Percentiles rank a stretch among this genome's conserved stretches.
These are phyloP conservation scores for Akanthomyces lecanii DNA, from an alignment of 2,329 filamentous ascomycete genomes.

Conservation along the genomic window DNA sequence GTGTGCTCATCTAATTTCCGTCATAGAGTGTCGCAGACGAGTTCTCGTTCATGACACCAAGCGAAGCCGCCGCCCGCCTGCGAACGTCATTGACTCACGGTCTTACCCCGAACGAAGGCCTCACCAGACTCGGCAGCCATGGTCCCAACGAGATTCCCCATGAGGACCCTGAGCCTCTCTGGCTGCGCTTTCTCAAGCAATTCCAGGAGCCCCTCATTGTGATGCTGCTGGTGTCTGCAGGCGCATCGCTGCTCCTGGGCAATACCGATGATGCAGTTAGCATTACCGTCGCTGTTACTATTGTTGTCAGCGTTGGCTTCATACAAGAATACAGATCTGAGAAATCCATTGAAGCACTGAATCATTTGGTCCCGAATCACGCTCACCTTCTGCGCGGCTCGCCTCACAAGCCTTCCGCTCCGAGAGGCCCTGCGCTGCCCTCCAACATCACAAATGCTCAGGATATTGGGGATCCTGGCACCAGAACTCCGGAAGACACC, in stretches of 20 bases:
- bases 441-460: conserved; percentile 38
- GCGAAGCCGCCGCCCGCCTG: conserved; percentile 72
- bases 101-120: conserved; percentile 74
- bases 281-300: conserved; percentile 92
- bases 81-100: conserved; percentile 81
- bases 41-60: conserved; percentile 64
- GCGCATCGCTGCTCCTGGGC: conserved; percentile 82
- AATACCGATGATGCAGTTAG: conserved; percentile 94
- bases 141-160: conserved; percentile 94
- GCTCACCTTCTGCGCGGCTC: conserved; percentile 82
- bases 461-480: conserved; percentile 41
- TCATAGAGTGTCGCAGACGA: conserved; percentile 53
- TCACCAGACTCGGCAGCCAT: conserved; percentile 72
- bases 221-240: conserved; percentile 83
- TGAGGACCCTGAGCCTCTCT: conserved; percentile 88
- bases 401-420: conserved; percentile 31
- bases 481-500: conserved; percentile 57
- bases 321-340: conserved; percentile 97
- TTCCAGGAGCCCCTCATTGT: conserved; percentile 95
- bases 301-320: conserved; percentile 93
- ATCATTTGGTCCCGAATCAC: conserved; percentile 88
- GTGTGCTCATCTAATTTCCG: not conserved
- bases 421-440: conserved; percentile 46
- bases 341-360: conserved; percentile 93
- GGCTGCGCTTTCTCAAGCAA: conserved; percentile 92